phyloP scores from a whole-genome alignment of 257 asterid species.

The Catharanthus roseus region DNA sequence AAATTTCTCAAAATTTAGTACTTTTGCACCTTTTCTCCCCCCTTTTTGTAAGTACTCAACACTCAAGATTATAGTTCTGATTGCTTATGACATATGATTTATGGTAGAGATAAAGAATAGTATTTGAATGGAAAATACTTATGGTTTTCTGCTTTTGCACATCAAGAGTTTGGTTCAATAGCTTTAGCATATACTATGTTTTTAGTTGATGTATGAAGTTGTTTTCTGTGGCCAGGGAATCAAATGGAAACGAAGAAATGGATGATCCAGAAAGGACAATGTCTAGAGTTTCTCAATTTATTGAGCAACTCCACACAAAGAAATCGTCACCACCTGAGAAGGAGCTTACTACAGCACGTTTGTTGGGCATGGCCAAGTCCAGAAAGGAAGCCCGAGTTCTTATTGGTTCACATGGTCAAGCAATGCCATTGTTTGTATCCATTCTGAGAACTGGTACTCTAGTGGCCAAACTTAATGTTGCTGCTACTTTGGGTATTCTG shows the following conservation, averaged over 20 bases:
- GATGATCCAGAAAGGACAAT: slow-evolving; percentile 58
- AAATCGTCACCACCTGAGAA: slow-evolving; percentile 64
- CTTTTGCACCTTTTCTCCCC: neutral
- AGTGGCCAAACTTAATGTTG: slow-evolving; percentile 63
- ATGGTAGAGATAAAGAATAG: no score
- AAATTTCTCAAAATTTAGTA: slow-evolving; percentile 1
- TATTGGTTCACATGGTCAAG: slow-evolving; percentile 79
- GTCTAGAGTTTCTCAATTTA: slow-evolving; percentile 63
- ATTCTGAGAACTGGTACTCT: slow-evolving; percentile 68
- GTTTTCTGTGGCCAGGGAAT: slow-evolving; percentile 42
- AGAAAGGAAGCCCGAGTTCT: slow-evolving; percentile 77
- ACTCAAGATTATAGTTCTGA: neutral
- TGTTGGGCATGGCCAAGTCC: slow-evolving; percentile 73
- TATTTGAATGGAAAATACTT: neutral
- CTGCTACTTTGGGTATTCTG: slow-evolving; percentile 58
- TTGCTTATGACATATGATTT: neutral
- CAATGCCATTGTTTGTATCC: slow-evolving; percentile 82
- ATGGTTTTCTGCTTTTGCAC: neutral
- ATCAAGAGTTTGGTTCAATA: slow-evolving; percentile 1
- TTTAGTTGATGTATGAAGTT: slow-evolving; percentile 3
- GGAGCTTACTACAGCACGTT: slow-evolving; percentile 83
- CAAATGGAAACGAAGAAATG: slow-evolving; percentile 59
- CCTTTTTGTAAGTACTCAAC: neutral
- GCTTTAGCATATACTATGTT: neutral
- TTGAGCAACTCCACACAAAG: slow-evolving; percentile 72